A percentile compares a stretch with the other conserved stretches of the same genome.
Evolutionary conservation across 306 rosid species (phyloP).

Genomic region (Quercus cerris): DNA sequence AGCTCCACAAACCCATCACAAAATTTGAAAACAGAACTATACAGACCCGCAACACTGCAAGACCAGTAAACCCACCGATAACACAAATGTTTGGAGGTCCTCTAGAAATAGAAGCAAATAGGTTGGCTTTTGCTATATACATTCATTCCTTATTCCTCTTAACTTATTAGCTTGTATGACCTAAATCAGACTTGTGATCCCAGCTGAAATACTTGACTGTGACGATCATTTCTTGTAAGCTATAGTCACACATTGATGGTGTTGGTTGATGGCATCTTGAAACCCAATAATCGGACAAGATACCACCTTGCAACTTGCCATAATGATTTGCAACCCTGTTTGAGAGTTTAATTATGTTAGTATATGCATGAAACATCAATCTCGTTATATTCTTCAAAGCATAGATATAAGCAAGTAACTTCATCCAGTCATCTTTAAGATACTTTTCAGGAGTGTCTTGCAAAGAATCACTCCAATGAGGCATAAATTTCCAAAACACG

Average conservation of each 20-base stretch:
- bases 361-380: background rate
- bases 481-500: background rate
- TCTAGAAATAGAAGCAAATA: background rate
- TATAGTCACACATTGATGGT: background rate
- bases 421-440: no score
- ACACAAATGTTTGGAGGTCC: background rate
- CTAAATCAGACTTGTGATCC: conserved; percentile 20
- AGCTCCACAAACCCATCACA: background rate
- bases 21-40: background rate
- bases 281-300: background rate
- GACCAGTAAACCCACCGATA: no score
- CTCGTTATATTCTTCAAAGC: background rate
- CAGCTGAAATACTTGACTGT: background rate
- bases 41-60: background rate
- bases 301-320: conserved; percentile 8
- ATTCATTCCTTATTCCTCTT: conserved; percentile 24
- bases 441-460: no score
- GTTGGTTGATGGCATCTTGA: background rate
- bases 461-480: no score
- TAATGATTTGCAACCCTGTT: conserved; percentile 6
- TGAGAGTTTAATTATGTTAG: background rate
- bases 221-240: background rate
- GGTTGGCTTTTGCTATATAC: conserved; percentile 24
- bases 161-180: conserved; percentile 18
- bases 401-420: background rate